Base-by-base conservation (phyloP, 768 basidiomycete species). In the Pulveroboletus frians region DNA sequence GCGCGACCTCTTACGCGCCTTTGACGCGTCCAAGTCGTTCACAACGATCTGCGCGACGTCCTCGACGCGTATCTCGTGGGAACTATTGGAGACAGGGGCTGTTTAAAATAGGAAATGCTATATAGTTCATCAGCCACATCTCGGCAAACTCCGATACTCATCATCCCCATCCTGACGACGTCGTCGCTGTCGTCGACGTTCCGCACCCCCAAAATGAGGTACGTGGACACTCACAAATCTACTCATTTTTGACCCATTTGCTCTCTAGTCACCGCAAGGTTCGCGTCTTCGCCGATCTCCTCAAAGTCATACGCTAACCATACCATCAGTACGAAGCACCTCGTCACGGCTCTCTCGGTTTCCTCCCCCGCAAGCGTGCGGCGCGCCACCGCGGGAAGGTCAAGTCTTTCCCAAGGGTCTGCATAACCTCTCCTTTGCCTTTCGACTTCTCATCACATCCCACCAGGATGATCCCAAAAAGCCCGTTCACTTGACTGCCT, bases 301-400 rank as follows among this genome's bases (percentile, higher is more conserved):
- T 23, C 32, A 10, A 39, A 29, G 20, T 26, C 9, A 31, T 42
- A 45, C 51, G 44, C 57, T 67, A 35, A 67, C 51, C 58, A 43
- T 50, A 48, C 52, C 63, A 32, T 51, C 67, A 95, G 93, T 97
- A 85, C 77, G 94, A 98, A 87, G 92, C 92, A 59, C 95, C 95
- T 66, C 92, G 95, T 69, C 91, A 94, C 74, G 95, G 95, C 67
- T 96, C 93, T 58, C 85, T 98, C 63, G 95, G 93, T 66, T 95
- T 93, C 79, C 83, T 97, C 56, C 95, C 95, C 65, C 83, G 89
- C 69, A 98, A 99, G 78, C 85, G 95, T 66, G 79, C 95, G 49
- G 93, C 95, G 58, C 86, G 95, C 68, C 95, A 97, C 76, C 86
- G 95, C 63, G 95, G 95, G 71, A 94, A 93, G 80, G 93, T 97